Evolutionary conservation across 768 basidiomycete genomes (phyloP).

Genomic region (Cystobasidium tubakii): DNA sequence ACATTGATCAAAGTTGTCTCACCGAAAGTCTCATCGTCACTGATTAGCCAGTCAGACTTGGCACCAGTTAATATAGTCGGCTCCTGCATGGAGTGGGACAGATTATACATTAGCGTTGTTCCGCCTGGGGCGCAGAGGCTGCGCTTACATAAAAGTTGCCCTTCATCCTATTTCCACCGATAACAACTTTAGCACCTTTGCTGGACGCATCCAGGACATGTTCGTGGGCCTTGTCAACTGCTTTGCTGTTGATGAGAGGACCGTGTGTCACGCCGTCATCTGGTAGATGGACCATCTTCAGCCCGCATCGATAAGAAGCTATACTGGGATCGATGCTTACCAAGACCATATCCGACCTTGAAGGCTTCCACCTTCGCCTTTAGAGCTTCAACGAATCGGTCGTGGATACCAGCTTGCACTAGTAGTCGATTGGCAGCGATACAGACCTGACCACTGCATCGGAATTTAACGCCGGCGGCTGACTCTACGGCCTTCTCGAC

Average conservation of each 20-base stretch:
- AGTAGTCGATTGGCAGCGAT: constrained; percentile 78
- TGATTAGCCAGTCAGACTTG: constrained; percentile 57
- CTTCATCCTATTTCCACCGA: constrained; percentile 67
- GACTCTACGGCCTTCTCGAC: constrained; percentile 84
- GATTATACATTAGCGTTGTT: too few relatives aligned
- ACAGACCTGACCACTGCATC: constrained; percentile 64
- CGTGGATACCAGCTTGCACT: constrained; percentile 76
- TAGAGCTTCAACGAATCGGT: constrained; percentile 80
- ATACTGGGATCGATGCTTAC: too few relatives aligned
- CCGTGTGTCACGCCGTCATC: constrained; percentile 64
- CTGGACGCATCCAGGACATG: constrained; percentile 84
- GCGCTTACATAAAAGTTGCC: constrained; percentile 18
- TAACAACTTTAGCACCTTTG: constrained; percentile 76
- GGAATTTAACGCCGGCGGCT: constrained; percentile 50
- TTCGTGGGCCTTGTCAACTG: constrained; percentile 74
- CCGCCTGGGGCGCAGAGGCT: too few relatives aligned
- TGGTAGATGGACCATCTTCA: background rate
- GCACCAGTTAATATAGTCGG: constrained; percentile 89
- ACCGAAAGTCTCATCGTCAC: constrained; percentile 83
- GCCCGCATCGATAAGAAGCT: background rate
- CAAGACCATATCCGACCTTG: constrained; percentile 80
- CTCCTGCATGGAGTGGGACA: too few relatives aligned
- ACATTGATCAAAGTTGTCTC: background rate
- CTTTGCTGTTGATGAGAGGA: constrained; percentile 81
- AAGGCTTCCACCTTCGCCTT: constrained; percentile 57